Conservation (phyloP, 208 protist genomes). For the Vickermania ingenoplastis region DNA sequence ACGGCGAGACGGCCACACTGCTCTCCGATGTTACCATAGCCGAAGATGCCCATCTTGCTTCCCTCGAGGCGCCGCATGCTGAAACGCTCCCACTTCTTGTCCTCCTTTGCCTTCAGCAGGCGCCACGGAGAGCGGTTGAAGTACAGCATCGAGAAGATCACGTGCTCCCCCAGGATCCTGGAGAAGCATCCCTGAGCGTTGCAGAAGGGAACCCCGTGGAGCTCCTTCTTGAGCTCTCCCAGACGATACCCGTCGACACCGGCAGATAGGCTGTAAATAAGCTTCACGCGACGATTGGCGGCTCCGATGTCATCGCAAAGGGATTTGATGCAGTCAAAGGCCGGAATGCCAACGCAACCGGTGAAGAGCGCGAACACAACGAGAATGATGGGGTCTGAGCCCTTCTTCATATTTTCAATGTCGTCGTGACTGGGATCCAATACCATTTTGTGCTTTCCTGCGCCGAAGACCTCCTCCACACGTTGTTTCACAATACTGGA, state of each 20-base stretch:
- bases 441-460: conserved; percentile 14
- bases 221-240: conserved; percentile 23
- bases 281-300: conserved; percentile 42
- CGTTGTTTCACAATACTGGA: not conserved
- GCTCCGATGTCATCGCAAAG: conserved; percentile 53
- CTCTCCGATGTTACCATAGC: conserved; percentile 78
- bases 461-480: not conserved
- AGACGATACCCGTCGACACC: conserved; percentile 63
- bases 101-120: conserved; percentile 26
- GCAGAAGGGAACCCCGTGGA: conserved; percentile 45
- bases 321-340: conserved; percentile 37
- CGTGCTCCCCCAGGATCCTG: conserved; percentile 65
- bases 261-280: conserved; percentile 65
- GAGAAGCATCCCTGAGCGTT: conserved; percentile 67
- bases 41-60: conserved; percentile 65
- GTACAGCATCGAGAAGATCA: conserved; percentile 70
- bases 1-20: conserved; percentile 26
- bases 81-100: conserved; percentile 74
- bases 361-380: no score
- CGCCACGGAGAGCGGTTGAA: conserved; percentile 78
- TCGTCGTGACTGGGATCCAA: conserved; percentile 14
- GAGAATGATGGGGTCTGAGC: conserved; percentile 8
- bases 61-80: conserved; percentile 38
- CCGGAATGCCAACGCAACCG: conserved; percentile 5
- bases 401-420: conserved; percentile 22